phyloP scores from a whole-genome alignment of 2,329 filamentous ascomycete genomes.

The Clonostachys rhizophaga region DNA sequence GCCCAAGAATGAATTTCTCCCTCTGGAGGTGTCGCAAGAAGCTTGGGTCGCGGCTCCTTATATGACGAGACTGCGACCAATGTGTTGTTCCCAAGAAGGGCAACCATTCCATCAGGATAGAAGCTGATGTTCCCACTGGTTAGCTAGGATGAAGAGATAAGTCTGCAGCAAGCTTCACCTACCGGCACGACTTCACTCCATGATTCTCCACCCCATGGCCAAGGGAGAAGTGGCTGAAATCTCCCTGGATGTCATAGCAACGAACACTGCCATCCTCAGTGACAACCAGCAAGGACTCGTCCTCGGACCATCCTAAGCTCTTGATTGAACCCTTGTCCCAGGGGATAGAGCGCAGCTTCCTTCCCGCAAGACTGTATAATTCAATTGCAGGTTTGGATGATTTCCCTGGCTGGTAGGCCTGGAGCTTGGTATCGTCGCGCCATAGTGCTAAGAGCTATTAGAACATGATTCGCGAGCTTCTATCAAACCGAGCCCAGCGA shows the following conservation, averaged over 20 bases:
- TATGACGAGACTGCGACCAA: conserved; percentile 86
- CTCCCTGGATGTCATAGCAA: conserved; percentile 88
- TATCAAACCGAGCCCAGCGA: background rate
- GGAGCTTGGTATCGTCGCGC: conserved; percentile 81
- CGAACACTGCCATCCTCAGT: conserved; percentile 86
- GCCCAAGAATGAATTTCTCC: conserved; percentile 85
- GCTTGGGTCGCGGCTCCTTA: conserved; percentile 81
- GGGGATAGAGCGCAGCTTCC: conserved; percentile 76
- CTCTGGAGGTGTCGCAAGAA: conserved; percentile 71
- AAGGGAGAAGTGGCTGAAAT: conserved; percentile 91
- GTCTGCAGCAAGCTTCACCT: conserved; percentile 5
- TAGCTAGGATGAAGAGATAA: background rate
- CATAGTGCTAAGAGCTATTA: conserved; percentile 61
- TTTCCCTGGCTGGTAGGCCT: conserved; percentile 69
- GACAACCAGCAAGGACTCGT: conserved; percentile 85
- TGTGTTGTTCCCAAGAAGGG: conserved; percentile 81
- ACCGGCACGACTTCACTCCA: conserved; percentile 79
- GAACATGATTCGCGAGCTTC: background rate
- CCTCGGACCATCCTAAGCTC: conserved; percentile 92
- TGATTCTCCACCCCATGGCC: conserved; percentile 86
- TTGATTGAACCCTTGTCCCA: conserved; percentile 90
- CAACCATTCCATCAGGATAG: conserved; percentile 89
- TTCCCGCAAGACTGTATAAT: conserved; percentile 89
- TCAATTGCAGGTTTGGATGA: conserved; percentile 81
- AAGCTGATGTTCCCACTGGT: conserved; percentile 42